These are phyloP conservation scores for Fusarium odoratissimum DNA, from an alignment of 2,329 filamentous ascomycete genomes.

Conservation along the genomic window DNA sequence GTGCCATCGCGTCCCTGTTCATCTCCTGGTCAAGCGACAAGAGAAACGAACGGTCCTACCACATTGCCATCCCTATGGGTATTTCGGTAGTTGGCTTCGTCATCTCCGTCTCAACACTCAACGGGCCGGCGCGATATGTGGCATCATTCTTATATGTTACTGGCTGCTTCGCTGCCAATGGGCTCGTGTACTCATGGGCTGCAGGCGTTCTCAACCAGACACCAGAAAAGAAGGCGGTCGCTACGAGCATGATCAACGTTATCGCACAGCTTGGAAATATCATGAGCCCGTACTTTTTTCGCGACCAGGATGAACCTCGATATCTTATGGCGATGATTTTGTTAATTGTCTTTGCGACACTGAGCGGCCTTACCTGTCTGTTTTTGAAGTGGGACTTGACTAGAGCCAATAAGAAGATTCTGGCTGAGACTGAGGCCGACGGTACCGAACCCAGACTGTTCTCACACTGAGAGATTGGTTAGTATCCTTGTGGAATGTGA, in stretches of 20 bases:
- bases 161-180: not conserved
- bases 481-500: too few species aligned
- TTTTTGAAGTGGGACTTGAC: not conserved
- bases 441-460: not conserved
- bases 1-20: not conserved
- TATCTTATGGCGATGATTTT: not conserved
- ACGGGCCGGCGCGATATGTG: not conserved
- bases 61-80: not conserved
- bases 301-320: not conserved
- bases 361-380: not conserved
- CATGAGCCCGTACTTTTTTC: not conserved
- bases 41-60: not conserved
- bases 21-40: not conserved
- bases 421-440: not conserved
- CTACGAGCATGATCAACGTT: not conserved
- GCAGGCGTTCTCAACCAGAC: not conserved
- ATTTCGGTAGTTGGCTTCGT: not conserved
- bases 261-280: not conserved
- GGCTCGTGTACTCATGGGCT: not conserved
- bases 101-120: not conserved
- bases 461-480: not conserved
- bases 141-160: not conserved
- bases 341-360: not conserved
- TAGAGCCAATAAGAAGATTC: not conserved
- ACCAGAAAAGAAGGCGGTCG: not conserved